Evolutionary conservation across 768 basidiomycete genomes (phyloP).

Genomic region (Boletellus emodensis): DNA sequence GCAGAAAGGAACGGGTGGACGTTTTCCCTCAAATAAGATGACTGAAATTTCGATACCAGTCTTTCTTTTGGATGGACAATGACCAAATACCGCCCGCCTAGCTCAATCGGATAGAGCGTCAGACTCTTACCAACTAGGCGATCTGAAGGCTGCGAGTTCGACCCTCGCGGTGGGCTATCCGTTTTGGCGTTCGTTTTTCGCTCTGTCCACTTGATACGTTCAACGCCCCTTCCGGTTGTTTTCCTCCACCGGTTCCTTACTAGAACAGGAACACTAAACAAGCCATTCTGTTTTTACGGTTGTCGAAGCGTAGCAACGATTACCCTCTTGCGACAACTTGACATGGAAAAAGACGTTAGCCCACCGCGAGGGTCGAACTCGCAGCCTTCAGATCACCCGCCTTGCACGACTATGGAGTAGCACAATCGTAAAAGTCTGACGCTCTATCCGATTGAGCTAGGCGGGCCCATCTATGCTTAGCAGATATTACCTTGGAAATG

Average conservation of each 20-base stretch:
- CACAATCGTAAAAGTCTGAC: constrained; percentile 42
- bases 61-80: constrained; percentile 19
- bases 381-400: constrained; percentile 67
- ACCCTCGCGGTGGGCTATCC: constrained; percentile 62
- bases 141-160: constrained; percentile 64
- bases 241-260: too few species aligned
- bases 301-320: too few species aligned
- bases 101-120: constrained; percentile 68
- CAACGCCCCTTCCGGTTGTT: too few species aligned
- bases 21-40: not conserved
- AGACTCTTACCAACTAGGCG: constrained; percentile 43
- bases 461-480: constrained; percentile 35
- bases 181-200: not conserved
- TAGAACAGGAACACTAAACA: too few species aligned
- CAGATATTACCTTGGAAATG: too few species aligned
- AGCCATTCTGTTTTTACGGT: too few species aligned
- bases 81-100: constrained; percentile 38
- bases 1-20: too few species aligned
- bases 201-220: too few species aligned
- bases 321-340: too few species aligned
- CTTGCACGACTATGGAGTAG: too few species aligned
- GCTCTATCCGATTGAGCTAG: constrained; percentile 68
- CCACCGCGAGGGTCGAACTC: constrained; percentile 85
- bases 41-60: not conserved
- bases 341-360: constrained; percentile 36